Base-by-base conservation (phyloP, 768 basidiomycete genomes). In the Lactarius vividus region DNA sequence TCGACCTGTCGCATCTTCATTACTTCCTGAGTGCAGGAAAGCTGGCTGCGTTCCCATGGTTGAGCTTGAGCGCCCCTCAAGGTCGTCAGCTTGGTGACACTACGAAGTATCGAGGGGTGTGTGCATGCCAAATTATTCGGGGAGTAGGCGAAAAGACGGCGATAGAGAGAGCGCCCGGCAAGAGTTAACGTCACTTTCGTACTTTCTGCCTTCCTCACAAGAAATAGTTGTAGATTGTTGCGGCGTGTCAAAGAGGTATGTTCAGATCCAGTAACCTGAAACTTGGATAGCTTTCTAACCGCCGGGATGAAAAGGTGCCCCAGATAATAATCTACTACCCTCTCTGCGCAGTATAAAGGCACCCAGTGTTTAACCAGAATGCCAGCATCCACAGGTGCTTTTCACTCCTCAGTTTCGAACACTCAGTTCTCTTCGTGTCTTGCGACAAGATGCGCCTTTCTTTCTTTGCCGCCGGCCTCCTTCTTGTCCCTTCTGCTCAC, bases 61-160 rank as follows among this genome's bases (percentile, higher is more conserved):
- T 23, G 46, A 52, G 39, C 15, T 31, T 28, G 46, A 58, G 37
- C 39, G 55, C 44, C 28, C 13, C 55, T 62, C 11, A 23, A 40
- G 28, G 46, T 53, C 52, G 56, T 29, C 46, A 31, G 53, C 15
- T 40, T 57, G 60, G 55, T 40, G 52, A 66, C 44, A 15, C 13
- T 66, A 31, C 31, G 29, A 57, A 20, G 37, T 56, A 46, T 56
- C 11, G 44, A 53, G 52, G 46, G 56, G 56, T 39, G 56, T 57
- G 56, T 33, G 8, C 46, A 53, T 58, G 46, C 65, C 46, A 62
- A 53, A 52, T 66, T 42, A 29, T 52, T 31, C 28, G 29, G 46
- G 46, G n/a, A 55, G 46, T 52, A 40, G 65, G 65, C 55, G 61
- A 52, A 56, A 62, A 23, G 49, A 42, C 61, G 65, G 65, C 46